phyloP scores from a whole-genome alignment of 2,329 filamentous ascomycete species.

The Plenodomus tracheiphilus region DNA sequence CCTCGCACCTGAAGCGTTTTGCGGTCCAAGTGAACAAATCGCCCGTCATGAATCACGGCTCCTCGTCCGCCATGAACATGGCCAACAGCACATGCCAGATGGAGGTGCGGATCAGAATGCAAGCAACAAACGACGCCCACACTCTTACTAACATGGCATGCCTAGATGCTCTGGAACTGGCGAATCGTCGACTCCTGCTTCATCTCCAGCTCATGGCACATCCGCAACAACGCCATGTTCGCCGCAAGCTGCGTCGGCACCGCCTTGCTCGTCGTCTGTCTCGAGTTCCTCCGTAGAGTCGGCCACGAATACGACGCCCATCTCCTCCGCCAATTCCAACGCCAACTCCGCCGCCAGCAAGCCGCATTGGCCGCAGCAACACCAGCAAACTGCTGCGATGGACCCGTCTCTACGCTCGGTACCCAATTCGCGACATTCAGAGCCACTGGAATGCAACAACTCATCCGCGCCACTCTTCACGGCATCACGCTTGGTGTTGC shows the following conservation, averaged over 20 bases:
- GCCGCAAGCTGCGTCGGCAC: constrained; percentile 80
- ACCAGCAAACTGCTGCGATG: constrained; percentile 30
- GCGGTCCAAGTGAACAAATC: background rate
- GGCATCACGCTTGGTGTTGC: constrained; percentile 73
- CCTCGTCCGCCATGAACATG: constrained; percentile 10
- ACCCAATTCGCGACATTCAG: constrained; percentile 44
- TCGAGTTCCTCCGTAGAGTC: constrained; percentile 72
- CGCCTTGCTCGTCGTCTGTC: constrained; percentile 69
- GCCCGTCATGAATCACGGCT: constrained; percentile 18
- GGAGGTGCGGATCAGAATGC: constrained; percentile 32
- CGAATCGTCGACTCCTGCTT: constrained; percentile 72
- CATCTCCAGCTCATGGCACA: constrained; percentile 69
- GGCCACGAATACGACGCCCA: constrained; percentile 73
- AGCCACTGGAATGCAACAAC: constrained; percentile 67
- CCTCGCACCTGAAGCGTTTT: background rate
- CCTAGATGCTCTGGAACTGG: constrained; percentile 81
- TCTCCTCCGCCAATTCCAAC: constrained; percentile 59
- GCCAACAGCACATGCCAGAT: constrained; percentile 43
- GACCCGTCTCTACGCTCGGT: constrained; percentile 21
- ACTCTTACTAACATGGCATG: constrained; percentile 5
- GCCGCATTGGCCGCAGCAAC: constrained; percentile 19
- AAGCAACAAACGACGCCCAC: background rate
- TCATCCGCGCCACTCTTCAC: constrained; percentile 67
- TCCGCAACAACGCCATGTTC: constrained; percentile 71
- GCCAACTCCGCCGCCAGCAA: constrained; percentile 32